Conservation (phyloP, 306 rosid genomes). For the Trichosanthes cucumerina region DNA sequence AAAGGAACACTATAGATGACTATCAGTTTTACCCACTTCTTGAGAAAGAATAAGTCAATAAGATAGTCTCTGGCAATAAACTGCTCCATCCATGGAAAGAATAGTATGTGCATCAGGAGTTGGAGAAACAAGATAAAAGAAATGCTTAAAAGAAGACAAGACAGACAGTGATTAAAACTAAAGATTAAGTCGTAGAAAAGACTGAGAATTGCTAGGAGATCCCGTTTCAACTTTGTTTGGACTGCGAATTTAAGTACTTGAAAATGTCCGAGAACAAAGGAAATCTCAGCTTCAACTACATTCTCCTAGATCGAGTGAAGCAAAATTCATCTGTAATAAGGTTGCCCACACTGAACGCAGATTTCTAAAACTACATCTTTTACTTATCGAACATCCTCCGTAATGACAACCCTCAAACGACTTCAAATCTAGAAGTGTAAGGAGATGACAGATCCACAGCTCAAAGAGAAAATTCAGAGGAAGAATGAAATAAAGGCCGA, state of each 20-base stretch:
- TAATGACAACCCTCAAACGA: not conserved
- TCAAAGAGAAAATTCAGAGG: not conserved
- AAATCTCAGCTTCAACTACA: not conserved
- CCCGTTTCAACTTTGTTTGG: not conserved
- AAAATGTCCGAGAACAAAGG: not conserved
- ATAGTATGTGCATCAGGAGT: not conserved
- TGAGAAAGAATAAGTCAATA: not conserved
- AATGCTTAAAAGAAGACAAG: not conserved
- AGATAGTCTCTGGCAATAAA: not conserved
- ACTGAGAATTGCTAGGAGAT: slow-evolving; percentile 4
- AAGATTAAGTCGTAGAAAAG: not conserved
- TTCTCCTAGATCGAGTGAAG: slow-evolving; percentile 1
- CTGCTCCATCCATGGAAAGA: not conserved
- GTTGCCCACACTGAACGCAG: not conserved
- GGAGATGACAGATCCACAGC: slow-evolving; percentile 2
- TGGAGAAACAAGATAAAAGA: not conserved
- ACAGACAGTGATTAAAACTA: not conserved
- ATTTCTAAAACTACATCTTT: not conserved
- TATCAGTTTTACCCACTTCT: not conserved
- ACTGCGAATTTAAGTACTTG: not conserved
- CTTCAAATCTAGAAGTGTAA: not conserved
- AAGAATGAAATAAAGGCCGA: not conserved
- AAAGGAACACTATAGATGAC: not conserved
- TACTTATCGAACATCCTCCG: not conserved
- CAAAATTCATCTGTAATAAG: not conserved